These are phyloP conservation scores for Linum usitatissimum DNA, from an alignment of 345 rosid genomes.

Conservation along the genomic window DNA sequence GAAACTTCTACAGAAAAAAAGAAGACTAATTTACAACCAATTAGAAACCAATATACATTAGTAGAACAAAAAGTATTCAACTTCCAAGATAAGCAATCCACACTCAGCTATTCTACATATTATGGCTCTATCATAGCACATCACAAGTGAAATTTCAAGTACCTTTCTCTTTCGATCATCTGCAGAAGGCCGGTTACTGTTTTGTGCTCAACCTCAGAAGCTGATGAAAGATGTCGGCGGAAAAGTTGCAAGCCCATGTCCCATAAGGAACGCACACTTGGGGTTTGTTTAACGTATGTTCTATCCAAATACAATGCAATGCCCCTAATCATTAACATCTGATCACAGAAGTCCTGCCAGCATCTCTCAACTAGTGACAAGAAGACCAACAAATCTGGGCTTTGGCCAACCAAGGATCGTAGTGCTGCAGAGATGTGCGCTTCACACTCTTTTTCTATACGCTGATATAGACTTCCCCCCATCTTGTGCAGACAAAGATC, in stretches of 20 bases:
- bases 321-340: conserved; percentile 92
- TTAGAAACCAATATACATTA: not conserved
- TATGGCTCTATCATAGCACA: not conserved
- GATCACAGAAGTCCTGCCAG: conserved; percentile 93
- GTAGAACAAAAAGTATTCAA: too few species aligned
- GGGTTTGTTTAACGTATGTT: conserved; percentile 82
- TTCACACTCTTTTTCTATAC: conserved; percentile 86
- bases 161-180: conserved; percentile 96
- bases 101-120: not conserved
- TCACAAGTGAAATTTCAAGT: not conserved
- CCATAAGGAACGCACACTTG: conserved; percentile 80
- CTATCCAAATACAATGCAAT: conserved; percentile 90
- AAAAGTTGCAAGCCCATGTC: conserved; percentile 98
- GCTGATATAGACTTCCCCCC: conserved; percentile 81
- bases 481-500: conserved; percentile 82
- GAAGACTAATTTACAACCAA: not conserved
- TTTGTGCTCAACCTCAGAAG: conserved; percentile 86
- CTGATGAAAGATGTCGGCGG: conserved; percentile 71
- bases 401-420: conserved; percentile 79
- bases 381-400: conserved; percentile 87
- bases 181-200: conserved; percentile 86
- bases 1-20: not conserved
- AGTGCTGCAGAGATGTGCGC: conserved; percentile 63
- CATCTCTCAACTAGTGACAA: conserved; percentile 83
- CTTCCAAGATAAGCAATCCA: not conserved